Base-by-base conservation (phyloP, 805 yeast genomes). In the Saccharomycopsis javanensis region DNA sequence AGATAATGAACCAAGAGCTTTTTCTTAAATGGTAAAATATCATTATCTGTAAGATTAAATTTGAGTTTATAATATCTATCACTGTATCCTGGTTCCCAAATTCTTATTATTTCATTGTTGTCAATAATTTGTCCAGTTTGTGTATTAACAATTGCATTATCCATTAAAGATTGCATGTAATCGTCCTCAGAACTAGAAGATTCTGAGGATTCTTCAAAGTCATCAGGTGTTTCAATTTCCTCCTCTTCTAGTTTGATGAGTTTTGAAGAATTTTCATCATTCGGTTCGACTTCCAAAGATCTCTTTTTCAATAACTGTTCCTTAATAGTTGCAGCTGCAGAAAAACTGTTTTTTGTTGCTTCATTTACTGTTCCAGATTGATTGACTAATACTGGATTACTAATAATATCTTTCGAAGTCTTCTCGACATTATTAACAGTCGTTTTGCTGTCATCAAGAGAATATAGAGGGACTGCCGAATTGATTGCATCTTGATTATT, bases 11-110 rank as follows among this genome's bases (percentile, higher is more conserved):
- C 73, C 0, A 84, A 89, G 65, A 94, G 82, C 50, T 77, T 75
- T 61, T 76, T 78, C 50, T 83, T 77, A 20, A 80, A 73, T 18
- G 73, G 71, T 1, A 77, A 75, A 50, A 86, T 77, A 54, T 77
- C 80, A 51, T 81, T 84, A 23, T 78, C 75, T 2, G 71, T 64
- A 7, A 82, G 75, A 59, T 80, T 79, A 66, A 90, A 89, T 70
- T 94, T 94, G 45, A 78, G 73, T 58, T 76, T 73, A 67, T 94
- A 94, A 69, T 94, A 94, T 53, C 99, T 75, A 56, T 79, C 81
- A 54, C 79, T 80, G 70, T 88, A 94, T 0, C 99, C 99, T 0
- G 94, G 85, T 68, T 89, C 96, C 82, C 88, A 85, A 61, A 88
- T 71, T 63, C 82, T 79, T 34, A 91, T 84, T 6, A 75, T 71